Base-by-base conservation (phyloP, 768 basidiomycete genomes). In the Podaxis sp. region DNA sequence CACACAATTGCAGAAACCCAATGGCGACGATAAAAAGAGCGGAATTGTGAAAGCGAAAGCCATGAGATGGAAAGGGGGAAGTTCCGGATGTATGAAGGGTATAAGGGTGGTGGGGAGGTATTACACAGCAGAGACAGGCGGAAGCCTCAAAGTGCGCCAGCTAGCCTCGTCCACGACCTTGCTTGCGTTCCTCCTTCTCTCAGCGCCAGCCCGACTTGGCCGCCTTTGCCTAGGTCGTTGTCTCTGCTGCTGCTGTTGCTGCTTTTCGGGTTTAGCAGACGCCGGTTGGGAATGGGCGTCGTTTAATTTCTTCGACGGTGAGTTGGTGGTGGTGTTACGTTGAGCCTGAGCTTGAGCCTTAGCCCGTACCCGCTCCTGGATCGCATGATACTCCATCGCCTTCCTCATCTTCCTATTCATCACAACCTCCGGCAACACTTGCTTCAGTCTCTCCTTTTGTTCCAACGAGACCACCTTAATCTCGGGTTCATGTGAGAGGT, bases 321-420 rank as follows among this genome's bases (percentile, higher is more conserved):
- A 37, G 11, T 38, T 18, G 13, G 46, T 23, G 4, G 46, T 18
- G 18, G 21, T 18, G 18, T 44, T 16, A 18, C 7, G 32, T 11
- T 52, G 50, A 10, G 48, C 23, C 11, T 40, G 57, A n/a, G 48
- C 50, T 16, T 42, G 36, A n/a, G 38, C 28, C 42, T 60, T 60
- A 4, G 23, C 42, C 32, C 59, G 50, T 5, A 60, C 14, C 18
- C 57, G 60, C 14, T 64, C 56, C 47, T 64, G 63, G 36, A 52
- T 50, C 4, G 57, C 53, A 38, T 62, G 61, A 54, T 67, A 73
- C 61, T 71, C 66, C 38, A 70, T 51, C 23, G 63, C 67, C 68
- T 74, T 74, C 53, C 69, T 67, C 66, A 71, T 70, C 51, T 70
- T 70, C 42, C 71, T 64, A 53, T 69, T 73, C 69, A 74, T 72